These are phyloP conservation scores for Lentinula raphanica DNA, from an alignment of 768 basidiomycete species.

Conservation along the genomic window DNA sequence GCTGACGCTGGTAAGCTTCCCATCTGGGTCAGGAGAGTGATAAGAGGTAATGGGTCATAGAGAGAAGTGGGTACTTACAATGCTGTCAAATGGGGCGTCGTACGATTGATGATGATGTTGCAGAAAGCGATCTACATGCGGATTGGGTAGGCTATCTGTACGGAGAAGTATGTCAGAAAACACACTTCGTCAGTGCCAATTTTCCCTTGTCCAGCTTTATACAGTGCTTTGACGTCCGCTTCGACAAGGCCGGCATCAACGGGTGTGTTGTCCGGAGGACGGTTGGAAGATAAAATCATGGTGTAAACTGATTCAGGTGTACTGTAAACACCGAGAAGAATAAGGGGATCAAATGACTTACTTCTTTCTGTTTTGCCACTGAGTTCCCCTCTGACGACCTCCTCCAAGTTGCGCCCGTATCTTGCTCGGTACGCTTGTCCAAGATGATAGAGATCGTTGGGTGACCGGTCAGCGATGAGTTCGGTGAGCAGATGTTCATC, in stretches of 20 bases:
- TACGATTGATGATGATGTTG: slow-evolving; percentile 27
- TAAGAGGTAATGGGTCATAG: slow-evolving; percentile 12
- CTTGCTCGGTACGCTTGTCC: not conserved
- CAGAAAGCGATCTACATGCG: slow-evolving; percentile 17
- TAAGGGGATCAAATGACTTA: slow-evolving; percentile 1
- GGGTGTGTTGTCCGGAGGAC: slow-evolving; percentile 24
- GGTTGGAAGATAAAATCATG: slow-evolving; percentile 27
- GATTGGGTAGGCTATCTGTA: not conserved
- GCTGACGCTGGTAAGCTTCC: slow-evolving; percentile 2
- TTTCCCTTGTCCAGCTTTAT: slow-evolving; percentile 26
- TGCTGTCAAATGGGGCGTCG: slow-evolving; percentile 20
- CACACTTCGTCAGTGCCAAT: slow-evolving; percentile 27
- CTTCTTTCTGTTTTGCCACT: slow-evolving; percentile 9
- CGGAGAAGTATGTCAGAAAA: not conserved
- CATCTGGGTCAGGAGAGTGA: not conserved
- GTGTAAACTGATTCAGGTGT: slow-evolving; percentile 23
- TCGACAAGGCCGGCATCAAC: slow-evolving; percentile 27
- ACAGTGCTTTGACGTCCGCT: slow-evolving; percentile 27
- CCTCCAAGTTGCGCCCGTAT: slow-evolving; percentile 5
- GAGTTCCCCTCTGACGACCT: slow-evolving; percentile 7
- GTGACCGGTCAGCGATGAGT: slow-evolving; percentile 11
- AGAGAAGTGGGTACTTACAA: slow-evolving; percentile 19
- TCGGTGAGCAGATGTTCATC: slow-evolving; percentile 5
- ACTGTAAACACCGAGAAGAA: not conserved
- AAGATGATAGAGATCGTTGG: not conserved